Percentiles rank a stretch among this genome's conserved stretches.
These are phyloP conservation scores for Pulveroboletus sp. DNA, from an alignment of 768 basidiomycete species.

Conservation along the genomic window DNA sequence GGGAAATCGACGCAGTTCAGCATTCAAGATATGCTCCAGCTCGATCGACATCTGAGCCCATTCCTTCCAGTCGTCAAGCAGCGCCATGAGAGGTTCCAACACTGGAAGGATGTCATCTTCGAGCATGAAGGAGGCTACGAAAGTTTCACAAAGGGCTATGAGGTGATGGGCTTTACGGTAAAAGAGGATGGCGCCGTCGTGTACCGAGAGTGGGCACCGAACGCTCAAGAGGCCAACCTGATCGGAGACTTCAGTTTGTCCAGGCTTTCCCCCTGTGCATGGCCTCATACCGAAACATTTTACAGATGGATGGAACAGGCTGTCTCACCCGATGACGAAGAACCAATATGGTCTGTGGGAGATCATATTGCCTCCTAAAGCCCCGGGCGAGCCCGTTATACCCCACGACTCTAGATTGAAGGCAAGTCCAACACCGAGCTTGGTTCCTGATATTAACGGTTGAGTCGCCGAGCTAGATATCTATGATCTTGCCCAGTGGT, in stretches of 20 bases:
- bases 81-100: conserved; percentile 61
- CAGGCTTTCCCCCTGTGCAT: not conserved
- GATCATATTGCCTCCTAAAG: conserved; percentile 63
- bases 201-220: conserved; percentile 97
- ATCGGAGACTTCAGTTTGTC: conserved; percentile 96
- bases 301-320: conserved; percentile 83
- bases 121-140: conserved; percentile 80
- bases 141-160: conserved; percentile 53
- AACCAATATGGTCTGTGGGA: conserved; percentile 88
- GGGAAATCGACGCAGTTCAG: conserved; percentile 44
- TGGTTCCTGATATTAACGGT: not conserved
- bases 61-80: conserved; percentile 64
- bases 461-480: conserved; percentile 54
- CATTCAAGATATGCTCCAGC: conserved; percentile 50
- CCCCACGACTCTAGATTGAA: conserved; percentile 96
- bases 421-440: conserved; percentile 38
- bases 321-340: conserved; percentile 81
- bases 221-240: conserved; percentile 72
- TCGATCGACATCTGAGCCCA: conserved; percentile 74
- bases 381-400: conserved; percentile 72
- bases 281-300: conserved; percentile 2
- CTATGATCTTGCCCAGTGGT: conserved; percentile 78
- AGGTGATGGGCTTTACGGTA: conserved; percentile 69
- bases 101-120: conserved; percentile 75
- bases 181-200: conserved; percentile 59